A percentile compares a stretch with the other conserved stretches of the same genome.
phyloP scores from a whole-genome alignment of 2,329 filamentous ascomycete species.

The Diaporthe humulicola region DNA sequence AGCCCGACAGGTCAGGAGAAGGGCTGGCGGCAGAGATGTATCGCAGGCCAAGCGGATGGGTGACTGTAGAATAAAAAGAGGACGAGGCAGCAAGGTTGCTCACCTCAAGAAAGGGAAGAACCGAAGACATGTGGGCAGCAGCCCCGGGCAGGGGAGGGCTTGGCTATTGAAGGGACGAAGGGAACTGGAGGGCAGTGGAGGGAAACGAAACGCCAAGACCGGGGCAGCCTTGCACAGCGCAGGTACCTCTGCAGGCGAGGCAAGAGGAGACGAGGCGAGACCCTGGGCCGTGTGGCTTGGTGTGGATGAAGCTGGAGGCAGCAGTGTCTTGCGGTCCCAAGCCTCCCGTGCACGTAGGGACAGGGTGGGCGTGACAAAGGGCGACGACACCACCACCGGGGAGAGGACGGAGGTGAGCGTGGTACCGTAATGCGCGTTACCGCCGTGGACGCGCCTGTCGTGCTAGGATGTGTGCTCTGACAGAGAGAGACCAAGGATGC shows the following conservation, averaged over 20 bases:
- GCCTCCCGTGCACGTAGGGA: constrained; percentile 4
- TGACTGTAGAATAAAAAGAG: constrained; percentile 85
- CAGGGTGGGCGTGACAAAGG: background rate
- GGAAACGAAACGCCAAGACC: background rate
- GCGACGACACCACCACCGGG: constrained; percentile 23
- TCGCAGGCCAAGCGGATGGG: constrained; percentile 82
- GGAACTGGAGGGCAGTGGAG: constrained; percentile 11
- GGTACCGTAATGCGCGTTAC: constrained; percentile 30
- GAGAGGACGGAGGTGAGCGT: constrained; percentile 13
- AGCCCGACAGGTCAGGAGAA: constrained; percentile 41
- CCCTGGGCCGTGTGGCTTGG: constrained; percentile 17
- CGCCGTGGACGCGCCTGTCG: constrained; percentile 29
- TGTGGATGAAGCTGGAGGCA: constrained; percentile 21
- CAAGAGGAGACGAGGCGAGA: constrained; percentile 10
- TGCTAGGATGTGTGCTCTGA: background rate
- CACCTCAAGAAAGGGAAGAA: constrained; percentile 72
- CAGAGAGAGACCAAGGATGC: constrained; percentile 26
- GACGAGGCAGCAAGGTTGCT: constrained; percentile 83
- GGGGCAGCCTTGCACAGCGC: constrained; percentile 27
- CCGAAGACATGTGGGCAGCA: constrained; percentile 46
- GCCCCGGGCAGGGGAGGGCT: constrained; percentile 14
- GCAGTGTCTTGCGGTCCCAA: constrained; percentile 2
- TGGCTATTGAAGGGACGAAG: constrained; percentile 25
- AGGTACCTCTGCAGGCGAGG: constrained; percentile 10
- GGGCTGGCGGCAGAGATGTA: constrained; percentile 65